Conservation (phyloP, 1,139 yeast genomes). For the Suhomyces anneliseae region DNA sequence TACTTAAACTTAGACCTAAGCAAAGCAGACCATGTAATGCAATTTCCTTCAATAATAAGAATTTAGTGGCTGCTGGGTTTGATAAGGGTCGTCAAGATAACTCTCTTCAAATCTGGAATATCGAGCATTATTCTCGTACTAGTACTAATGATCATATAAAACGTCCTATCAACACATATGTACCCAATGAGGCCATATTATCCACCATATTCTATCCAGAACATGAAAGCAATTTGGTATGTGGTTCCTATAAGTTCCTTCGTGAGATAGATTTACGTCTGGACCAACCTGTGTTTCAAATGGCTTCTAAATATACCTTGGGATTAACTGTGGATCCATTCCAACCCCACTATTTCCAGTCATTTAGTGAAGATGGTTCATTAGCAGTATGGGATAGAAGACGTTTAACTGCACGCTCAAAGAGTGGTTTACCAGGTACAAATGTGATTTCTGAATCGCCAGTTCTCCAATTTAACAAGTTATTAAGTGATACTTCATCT, state of each 20-base stretch:
- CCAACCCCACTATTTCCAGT: conserved; percentile 61
- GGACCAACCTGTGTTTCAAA: conserved; percentile 69
- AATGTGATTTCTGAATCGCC: conserved; percentile 53
- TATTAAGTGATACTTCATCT: conserved; percentile 63
- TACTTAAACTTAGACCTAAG: conserved; percentile 56
- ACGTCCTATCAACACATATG: conserved; percentile 58
- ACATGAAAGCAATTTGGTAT: conserved; percentile 55
- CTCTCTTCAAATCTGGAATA: conserved; percentile 79
- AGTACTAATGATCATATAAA: conserved; percentile 45
- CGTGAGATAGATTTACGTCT: conserved; percentile 76
- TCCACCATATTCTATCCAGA: conserved; percentile 69
- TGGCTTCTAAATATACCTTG: conserved; percentile 72
- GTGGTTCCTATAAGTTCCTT: conserved; percentile 76
- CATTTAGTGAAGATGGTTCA: conserved; percentile 82
- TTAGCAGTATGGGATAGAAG: conserved; percentile 88
- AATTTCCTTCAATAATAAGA: conserved; percentile 63
- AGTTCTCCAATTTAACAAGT: conserved; percentile 61
- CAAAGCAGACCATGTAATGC: conserved; percentile 77
- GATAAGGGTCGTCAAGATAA: conserved; percentile 80
- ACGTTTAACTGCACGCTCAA: conserved; percentile 39
- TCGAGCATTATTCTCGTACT: conserved; percentile 53
- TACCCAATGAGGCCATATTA: conserved; percentile 73
- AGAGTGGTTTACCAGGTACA: conserved; percentile 13
- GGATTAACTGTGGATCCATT: conserved; percentile 72
- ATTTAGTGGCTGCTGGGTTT: conserved; percentile 73